Evolutionary conservation across 1,284 basidiomycete genomes (phyloP), one percentile per base, ranked within the genome.

Genomic region (Boletus smithii): DNA sequence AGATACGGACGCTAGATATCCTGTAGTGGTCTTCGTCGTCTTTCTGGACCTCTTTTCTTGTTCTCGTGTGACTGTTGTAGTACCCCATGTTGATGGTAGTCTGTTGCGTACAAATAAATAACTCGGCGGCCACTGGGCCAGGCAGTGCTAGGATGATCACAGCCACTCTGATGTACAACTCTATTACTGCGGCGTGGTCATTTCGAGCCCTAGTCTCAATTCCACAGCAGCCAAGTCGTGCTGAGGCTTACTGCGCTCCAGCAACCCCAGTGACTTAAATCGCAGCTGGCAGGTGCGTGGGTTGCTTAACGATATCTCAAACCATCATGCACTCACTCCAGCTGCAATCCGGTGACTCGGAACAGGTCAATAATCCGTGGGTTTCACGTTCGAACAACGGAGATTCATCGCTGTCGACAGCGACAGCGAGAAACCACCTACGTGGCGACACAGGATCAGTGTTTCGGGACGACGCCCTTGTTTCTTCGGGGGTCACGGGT

Each of bases 211-310:
- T 8, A n/a, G n/a, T n/a, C n/a, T n/a, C n/a, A n/a, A n/a, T n/a
- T 27, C 34, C 23, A 33, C 20, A 23, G 22, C 26, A 27, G 23
- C n/a, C n/a, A n/a, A n/a, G n/a, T 31, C 42, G n/a, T 11, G 3
- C 29, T 8, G 1, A 20, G 32, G 8, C 32, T 4, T 7, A 16
- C 58, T 59, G 56, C 45, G 56, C 56, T n/a, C n/a, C n/a, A n/a
- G n/a, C n/a, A n/a, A n/a, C n/a, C n/a, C n/a, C n/a, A 23, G 27
- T 35, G 27, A 34, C 27, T 37, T 37, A 50, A 56, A 61, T 59
- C n/a, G 20, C 42, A 42, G 34, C 30, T 1, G 0, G 13, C 29
- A 39, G 24, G 47, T 53, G 20, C 2, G 43, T 17, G 10, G 31
- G n/a, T 16, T n/a, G n/a, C n/a, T n/a, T n/a, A n/a, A n/a, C n/a